phyloP scores from a whole-genome alignment of 1,139 yeast species.

The Saccharomyces hybrid region DNA sequence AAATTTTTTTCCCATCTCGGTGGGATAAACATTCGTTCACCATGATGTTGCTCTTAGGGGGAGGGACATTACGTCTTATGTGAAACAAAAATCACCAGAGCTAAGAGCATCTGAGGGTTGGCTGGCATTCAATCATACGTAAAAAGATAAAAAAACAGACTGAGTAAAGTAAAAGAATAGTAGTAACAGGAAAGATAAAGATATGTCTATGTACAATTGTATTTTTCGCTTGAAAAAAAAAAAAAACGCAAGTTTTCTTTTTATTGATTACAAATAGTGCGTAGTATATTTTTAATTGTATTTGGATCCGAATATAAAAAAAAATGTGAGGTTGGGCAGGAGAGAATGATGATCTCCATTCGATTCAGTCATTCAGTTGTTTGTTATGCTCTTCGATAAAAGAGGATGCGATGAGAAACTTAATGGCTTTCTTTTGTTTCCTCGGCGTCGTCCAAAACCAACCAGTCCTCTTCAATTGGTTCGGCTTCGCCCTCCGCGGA shows the following conservation, averaged over 20 bases:
- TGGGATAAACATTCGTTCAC: neutral
- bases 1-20: neutral
- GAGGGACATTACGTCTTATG: neutral
- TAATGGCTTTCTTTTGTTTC: constrained; percentile 52
- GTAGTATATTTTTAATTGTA: neutral
- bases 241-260: neutral
- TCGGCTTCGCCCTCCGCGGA: constrained; percentile 20
- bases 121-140: neutral
- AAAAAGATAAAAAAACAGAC: neutral
- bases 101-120: too few species aligned
- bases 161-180: neutral
- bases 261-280: neutral
- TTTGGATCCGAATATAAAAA: neutral
- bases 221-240: neutral
- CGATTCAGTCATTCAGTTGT: neutral
- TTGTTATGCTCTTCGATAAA: neutral
- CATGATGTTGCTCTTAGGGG: neutral
- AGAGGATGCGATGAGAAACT: neutral
- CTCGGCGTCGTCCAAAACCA: constrained; percentile 55
- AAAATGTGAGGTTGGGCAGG: neutral
- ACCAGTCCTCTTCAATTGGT: constrained; percentile 63
- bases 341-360: neutral
- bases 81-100: neutral
- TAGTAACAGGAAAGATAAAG: neutral
- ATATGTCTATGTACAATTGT: neutral